Base-by-base conservation (phyloP, 371 early-diverging fungal genomes). In the Mucor ambiguus region DNA sequence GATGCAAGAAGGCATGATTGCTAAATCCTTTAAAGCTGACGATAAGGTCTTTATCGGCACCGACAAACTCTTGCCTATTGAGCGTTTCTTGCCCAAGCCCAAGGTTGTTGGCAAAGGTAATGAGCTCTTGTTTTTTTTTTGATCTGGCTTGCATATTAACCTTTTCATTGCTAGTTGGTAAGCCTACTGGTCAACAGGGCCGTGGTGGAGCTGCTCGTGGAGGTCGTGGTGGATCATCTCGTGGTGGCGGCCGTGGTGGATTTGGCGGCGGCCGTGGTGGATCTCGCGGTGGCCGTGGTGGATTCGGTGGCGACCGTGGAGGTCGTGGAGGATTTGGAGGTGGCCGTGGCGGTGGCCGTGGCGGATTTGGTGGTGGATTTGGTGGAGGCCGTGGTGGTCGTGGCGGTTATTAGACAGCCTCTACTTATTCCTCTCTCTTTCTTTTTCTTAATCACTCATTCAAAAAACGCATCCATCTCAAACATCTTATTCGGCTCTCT, bases 1-100 rank as follows among this genome's bases (percentile, higher is more conserved):
- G 87, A 86, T 96, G 66, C 90, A 92, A 74, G 96, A 96, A 58
- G 97, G 97, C 64, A 90, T 98, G 70, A 87, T 93, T 30, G 97
- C 98, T 14, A 87, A 90, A 22, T 93, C 93, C 29, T 98, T 97
- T 88, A 94, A 96, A 80, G 64, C 76, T 30, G 84, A 91, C 41
- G 96, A 95, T 75, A 93, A 92, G 77, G 96, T 98, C 48, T 98
- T 82, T 69, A 96, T 98, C 75, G 95, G 88, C 12, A 87, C 90
- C 14, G 98, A 98, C 74, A 96, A 95, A 74, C 87, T 98, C 63
- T 79, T 98, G 60, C 99, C 99, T 28, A 75, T 98, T 68, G 98
- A 98, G 66, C 88, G 97, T 60, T 98, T 98, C 88, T 76, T 98
- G 77, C 97, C 99, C 61, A 97, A 95, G 84, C 97, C 99, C 46